phyloP scores from a whole-genome alignment of 352 stramenopile species.

The Stramenopiles sp. region DNA sequence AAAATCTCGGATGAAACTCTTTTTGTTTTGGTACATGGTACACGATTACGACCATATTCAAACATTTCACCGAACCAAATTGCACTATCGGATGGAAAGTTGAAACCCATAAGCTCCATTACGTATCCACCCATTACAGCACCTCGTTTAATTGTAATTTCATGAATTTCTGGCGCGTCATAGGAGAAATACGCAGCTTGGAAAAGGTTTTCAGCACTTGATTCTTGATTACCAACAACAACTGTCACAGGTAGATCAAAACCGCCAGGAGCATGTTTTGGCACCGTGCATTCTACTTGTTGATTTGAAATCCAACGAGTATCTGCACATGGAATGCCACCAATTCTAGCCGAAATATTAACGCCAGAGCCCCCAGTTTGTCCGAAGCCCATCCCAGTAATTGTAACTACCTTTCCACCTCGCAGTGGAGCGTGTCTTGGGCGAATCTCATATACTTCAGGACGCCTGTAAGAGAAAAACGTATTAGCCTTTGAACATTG shows the following conservation, averaged over 20 bases:
- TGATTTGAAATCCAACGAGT: not conserved
- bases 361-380: not conserved
- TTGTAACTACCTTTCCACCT: not conserved
- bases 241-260: not conserved
- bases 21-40: not conserved
- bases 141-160: not conserved
- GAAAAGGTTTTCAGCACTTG: not conserved
- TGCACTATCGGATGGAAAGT: not conserved
- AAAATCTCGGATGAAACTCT: not conserved
- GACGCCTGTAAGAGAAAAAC: not conserved
- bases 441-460: not conserved
- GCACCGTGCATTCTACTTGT: not conserved
- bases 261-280: not conserved
- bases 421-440: not conserved
- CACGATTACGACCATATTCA: not conserved
- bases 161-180: not conserved
- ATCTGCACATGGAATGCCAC: not conserved
- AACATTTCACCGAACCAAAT: not conserved
- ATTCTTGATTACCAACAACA: not conserved
- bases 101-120: not conserved
- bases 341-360: not conserved
- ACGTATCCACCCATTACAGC: not conserved
- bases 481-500: not conserved
- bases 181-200: not conserved
- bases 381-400: not conserved